Evolutionary conservation across 352 stramenopile species (phyloP).

Genomic region (Globisporangium polare): DNA sequence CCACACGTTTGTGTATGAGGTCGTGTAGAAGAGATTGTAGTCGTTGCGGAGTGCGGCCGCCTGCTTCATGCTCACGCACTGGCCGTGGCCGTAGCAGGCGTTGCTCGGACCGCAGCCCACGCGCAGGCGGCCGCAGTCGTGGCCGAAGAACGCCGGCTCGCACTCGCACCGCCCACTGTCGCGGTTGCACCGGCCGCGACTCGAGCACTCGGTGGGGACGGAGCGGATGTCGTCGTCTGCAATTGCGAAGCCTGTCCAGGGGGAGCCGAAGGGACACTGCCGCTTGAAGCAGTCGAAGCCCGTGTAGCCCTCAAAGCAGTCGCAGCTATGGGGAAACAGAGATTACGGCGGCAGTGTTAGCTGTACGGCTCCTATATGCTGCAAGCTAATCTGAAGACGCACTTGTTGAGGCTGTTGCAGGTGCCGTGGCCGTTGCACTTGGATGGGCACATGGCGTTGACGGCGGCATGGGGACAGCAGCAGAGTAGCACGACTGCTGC

Average conservation of each 20-base stretch:
- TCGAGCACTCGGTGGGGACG: slow-evolving; percentile 55
- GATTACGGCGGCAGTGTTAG: neutral
- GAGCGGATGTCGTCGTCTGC: slow-evolving; percentile 40
- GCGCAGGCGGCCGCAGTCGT: slow-evolving; percentile 56
- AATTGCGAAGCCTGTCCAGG: slow-evolving; percentile 54
- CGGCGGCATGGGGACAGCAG: slow-evolving; percentile 3
- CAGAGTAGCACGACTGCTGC: slow-evolving; percentile 7
- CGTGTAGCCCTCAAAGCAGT: slow-evolving; percentile 80
- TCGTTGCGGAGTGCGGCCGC: slow-evolving; percentile 50
- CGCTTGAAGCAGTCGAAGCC: slow-evolving; percentile 85
- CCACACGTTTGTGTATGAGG: slow-evolving; percentile 70
- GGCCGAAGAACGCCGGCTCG: slow-evolving; percentile 63
- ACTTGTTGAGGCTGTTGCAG: slow-evolving; percentile 59
- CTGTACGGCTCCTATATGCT: neutral
- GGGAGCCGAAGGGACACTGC: slow-evolving; percentile 61
- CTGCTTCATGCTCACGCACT: slow-evolving; percentile 78
- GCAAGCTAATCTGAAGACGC: neutral
- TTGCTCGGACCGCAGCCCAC: slow-evolving; percentile 51
- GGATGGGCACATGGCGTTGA: slow-evolving; percentile 45
- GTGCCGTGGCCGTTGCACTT: slow-evolving; percentile 63
- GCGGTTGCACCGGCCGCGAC: slow-evolving; percentile 74
- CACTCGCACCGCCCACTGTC: slow-evolving; percentile 76
- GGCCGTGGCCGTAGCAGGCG: slow-evolving; percentile 87
- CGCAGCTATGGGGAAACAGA: slow-evolving; percentile 56
- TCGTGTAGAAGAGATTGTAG: slow-evolving; percentile 53